phyloP scores from a whole-genome alignment of 2,329 filamentous ascomycete species.

The Ophiosphaerella narmari region DNA sequence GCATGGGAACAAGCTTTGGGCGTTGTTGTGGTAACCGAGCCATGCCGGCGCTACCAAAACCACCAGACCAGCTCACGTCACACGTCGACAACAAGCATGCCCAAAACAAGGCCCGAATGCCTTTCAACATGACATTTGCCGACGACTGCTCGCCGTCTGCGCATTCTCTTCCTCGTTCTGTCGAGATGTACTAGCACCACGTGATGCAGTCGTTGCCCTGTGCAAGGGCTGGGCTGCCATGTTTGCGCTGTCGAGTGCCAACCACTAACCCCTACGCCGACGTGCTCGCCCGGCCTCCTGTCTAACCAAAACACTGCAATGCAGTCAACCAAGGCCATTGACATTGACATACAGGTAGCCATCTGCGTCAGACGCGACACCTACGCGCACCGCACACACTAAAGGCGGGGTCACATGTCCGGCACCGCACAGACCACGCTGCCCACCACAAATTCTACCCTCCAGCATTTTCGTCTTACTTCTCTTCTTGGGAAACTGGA shows the following conservation, averaged over 20 bases:
- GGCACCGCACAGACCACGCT: constrained; percentile 3
- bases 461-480: constrained; percentile 33
- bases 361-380: too few relatives aligned
- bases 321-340: too few relatives aligned
- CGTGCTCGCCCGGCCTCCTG: not conserved
- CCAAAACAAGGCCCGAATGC: constrained; percentile 4
- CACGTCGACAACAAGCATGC: constrained; percentile 5
- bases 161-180: not conserved
- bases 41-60: constrained; percentile 18
- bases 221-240: too few relatives aligned
- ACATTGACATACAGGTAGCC: too few relatives aligned
- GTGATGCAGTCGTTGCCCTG: not conserved
- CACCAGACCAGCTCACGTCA: constrained; percentile 17
- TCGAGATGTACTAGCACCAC: not conserved
- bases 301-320: too few relatives aligned
- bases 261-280: not conserved
- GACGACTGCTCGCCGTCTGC: not conserved
- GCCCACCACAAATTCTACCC: constrained; percentile 8
- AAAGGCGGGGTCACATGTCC: constrained; percentile 20
- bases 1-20: constrained; percentile 12
- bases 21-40: constrained; percentile 25
- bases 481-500: constrained; percentile 53
- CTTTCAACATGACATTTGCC: not conserved
- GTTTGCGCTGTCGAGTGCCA: not conserved
- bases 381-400: constrained; percentile 17